Percentiles rank a stretch among this genome's conserved stretches.
Conservation (phyloP, 768 basidiomycete genomes). For the Basidioascus undulatus region DNA sequence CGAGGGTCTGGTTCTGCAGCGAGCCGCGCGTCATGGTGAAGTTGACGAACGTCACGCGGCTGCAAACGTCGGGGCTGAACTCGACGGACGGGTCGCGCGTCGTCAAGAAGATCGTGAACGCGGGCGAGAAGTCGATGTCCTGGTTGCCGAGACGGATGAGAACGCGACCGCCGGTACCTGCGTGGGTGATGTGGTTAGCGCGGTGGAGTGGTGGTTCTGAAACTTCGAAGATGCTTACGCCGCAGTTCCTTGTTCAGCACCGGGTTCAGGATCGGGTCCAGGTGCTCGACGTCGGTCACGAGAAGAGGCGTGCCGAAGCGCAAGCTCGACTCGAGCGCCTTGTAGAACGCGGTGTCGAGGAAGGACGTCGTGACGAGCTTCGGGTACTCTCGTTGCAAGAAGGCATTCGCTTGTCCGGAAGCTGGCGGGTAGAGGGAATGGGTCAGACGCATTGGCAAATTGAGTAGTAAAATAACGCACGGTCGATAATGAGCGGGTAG, state of each 20-base stretch:
- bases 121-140: slow-evolving; percentile 96
- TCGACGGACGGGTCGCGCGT: slow-evolving; percentile 93
- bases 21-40: slow-evolving; percentile 98
- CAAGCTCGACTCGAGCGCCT: slow-evolving; percentile 91
- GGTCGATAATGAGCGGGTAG: slow-evolving; percentile 92
- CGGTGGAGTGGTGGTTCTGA: no score
- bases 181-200: no score
- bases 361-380: slow-evolving; percentile 98
- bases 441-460: no score
- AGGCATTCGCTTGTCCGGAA: slow-evolving; percentile 85
- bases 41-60: slow-evolving; percentile 84
- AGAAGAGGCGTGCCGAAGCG: slow-evolving; percentile 93
- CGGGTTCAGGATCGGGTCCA: slow-evolving; percentile 91
- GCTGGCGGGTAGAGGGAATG: no score
- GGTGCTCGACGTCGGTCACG: slow-evolving; percentile 91
- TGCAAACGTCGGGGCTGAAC: slow-evolving; percentile 96
- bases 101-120: slow-evolving; percentile 99
- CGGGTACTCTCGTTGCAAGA: slow-evolving; percentile 76
- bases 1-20: slow-evolving; percentile 90
- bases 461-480: no score
- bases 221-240: no score
- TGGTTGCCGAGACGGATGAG: slow-evolving; percentile 89
- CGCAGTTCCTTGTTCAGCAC: slow-evolving; percentile 92
- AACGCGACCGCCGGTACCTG: slow-evolving; percentile 88
- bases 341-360: slow-evolving; percentile 94